Percentiles rank a stretch among this genome's conserved stretches.
phyloP scores from a whole-genome alignment of 179 eudicot genomes.

The Camellia oleifera region DNA sequence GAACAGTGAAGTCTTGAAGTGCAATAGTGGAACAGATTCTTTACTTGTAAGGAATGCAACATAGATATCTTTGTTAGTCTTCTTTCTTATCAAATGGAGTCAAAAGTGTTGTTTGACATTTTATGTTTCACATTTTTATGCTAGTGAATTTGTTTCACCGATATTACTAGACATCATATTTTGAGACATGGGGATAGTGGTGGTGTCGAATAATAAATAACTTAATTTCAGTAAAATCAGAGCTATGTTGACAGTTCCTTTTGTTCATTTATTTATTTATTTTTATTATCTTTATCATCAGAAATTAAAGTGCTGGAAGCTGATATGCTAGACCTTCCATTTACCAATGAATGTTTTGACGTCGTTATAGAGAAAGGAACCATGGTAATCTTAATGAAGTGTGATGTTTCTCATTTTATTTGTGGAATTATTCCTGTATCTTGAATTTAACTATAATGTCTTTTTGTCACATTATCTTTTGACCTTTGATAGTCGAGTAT shows the following conservation, averaged over 20 bases:
- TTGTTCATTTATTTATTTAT: neutral
- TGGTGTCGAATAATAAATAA: neutral
- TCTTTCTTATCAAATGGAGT: neutral
- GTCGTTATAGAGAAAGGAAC: slow-evolving; percentile 98
- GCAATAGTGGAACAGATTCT: neutral
- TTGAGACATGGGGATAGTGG: neutral
- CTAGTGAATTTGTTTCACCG: neutral
- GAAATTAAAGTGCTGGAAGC: slow-evolving; percentile 84
- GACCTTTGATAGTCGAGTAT: slow-evolving; percentile 27
- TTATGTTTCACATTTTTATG: neutral
- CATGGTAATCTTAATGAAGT: slow-evolving; percentile 47
- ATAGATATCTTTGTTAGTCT: neutral
- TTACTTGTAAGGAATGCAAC: neutral
- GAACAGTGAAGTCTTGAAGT: neutral
- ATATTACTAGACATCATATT: neutral
- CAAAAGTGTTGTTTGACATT: neutral
- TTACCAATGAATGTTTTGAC: slow-evolving; percentile 66
- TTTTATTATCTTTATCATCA: slow-evolving; percentile 21
- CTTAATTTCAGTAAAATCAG: neutral
- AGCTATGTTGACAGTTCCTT: neutral
- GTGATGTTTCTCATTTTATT: neutral
- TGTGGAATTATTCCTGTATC: neutral
- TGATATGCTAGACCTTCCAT: slow-evolving; percentile 92
- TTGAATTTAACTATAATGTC: neutral
- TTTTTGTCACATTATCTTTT: neutral